Evolutionary conservation across 352 stramenopile species (phyloP).

Genomic region (Pythium phragmiticola): DNA sequence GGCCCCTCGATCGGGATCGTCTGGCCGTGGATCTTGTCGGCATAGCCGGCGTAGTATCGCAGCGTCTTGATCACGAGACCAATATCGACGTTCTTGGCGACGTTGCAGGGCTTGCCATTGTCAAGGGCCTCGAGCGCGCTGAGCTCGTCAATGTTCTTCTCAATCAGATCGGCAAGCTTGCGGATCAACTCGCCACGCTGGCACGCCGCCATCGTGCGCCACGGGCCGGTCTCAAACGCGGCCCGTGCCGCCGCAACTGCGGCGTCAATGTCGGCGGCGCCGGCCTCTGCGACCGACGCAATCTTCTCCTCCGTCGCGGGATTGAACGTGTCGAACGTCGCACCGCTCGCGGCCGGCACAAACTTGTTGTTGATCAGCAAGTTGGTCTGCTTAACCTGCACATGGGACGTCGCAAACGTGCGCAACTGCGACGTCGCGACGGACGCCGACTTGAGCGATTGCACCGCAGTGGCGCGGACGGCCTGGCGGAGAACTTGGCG

Average conservation of each 20-base stretch:
- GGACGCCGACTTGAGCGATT: slow-evolving; percentile 29
- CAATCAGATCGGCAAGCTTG: slow-evolving; percentile 52
- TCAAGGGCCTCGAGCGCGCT: slow-evolving; percentile 63
- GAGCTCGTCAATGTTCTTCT: slow-evolving; percentile 39
- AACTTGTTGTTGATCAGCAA: slow-evolving; percentile 89
- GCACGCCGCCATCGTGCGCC: slow-evolving; percentile 48
- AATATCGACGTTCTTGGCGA: slow-evolving; percentile 66
- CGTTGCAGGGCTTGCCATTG: slow-evolving; percentile 55
- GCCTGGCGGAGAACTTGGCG: slow-evolving; percentile 50
- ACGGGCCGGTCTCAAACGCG: slow-evolving; percentile 41
- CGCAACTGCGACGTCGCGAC: slow-evolving; percentile 20
- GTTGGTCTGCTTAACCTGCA: slow-evolving; percentile 64
- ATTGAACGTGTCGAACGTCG: slow-evolving; percentile 67
- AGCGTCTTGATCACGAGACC: slow-evolving; percentile 64
- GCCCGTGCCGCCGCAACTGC: slow-evolving; percentile 45
- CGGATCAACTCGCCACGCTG: slow-evolving; percentile 41
- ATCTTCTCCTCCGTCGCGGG: slow-evolving; percentile 53
- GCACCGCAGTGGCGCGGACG: slow-evolving; percentile 24
- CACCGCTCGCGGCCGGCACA: slow-evolving; percentile 56
- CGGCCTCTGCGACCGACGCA: slow-evolving; percentile 44
- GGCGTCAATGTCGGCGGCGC: slow-evolving; percentile 41
- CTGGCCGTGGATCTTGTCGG: slow-evolving; percentile 47
- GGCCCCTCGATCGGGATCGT: slow-evolving; percentile 53
- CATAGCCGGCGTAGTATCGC: slow-evolving; percentile 47
- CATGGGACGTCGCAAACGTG: slow-evolving; percentile 31